phyloP scores from a whole-genome alignment of 495 filamentous ascomycete species.

The Letharia lupina region DNA sequence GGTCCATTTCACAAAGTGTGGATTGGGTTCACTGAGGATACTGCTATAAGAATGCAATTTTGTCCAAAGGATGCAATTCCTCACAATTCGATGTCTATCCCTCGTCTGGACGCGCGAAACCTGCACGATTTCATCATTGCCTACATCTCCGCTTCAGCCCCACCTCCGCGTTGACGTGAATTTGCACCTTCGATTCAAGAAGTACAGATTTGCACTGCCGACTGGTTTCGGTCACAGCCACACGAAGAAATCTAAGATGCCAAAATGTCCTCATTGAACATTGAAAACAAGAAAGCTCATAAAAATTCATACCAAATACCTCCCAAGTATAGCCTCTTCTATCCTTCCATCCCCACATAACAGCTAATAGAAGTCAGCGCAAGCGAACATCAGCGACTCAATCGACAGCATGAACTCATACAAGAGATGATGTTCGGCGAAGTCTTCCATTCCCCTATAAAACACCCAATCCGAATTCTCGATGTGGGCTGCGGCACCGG shows the following conservation, averaged over 20 bases:
- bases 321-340: not conserved
- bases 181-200: not conserved
- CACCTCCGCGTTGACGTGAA: not conserved
- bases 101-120: not conserved
- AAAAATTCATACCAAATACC: not conserved
- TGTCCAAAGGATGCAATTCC: no score
- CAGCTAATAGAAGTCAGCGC: not conserved
- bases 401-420: not conserved
- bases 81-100: no score
- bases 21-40: no score
- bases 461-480: not conserved
- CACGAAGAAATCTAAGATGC: not conserved
- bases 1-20: no score
- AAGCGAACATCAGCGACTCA: not conserved
- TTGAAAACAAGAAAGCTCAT: not conserved
- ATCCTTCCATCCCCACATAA: not conserved
- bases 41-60: no score
- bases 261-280: not conserved
- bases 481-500: slow-evolving; percentile 1
- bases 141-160: not conserved
- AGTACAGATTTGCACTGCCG: no score
- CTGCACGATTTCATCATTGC: not conserved
- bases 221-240: not conserved
- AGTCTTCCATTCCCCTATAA: not conserved
- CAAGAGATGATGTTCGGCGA: not conserved